Evolutionary conservation across 371 early-diverging fungal species (phyloP), one percentile per base, ranked within the genome.

Genomic region (Mortierella sp.): DNA sequence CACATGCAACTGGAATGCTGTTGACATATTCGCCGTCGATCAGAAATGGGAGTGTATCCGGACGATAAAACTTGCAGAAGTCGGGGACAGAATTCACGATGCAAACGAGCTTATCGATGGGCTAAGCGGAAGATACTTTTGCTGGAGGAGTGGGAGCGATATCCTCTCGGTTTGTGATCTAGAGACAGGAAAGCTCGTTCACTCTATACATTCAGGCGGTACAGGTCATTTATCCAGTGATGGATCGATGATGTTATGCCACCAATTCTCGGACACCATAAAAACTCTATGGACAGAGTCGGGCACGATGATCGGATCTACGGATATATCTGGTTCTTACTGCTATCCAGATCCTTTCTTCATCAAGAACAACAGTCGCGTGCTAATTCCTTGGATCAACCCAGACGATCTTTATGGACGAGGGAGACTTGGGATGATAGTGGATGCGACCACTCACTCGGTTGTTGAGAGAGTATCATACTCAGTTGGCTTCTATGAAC

Each of bases 21-120:
- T 62, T 14, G 30, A 45, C 21, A 26, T 62, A 1, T 62, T 54
- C 16, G 39, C 39, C 10, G 50, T 34, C n/a, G 30, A 16, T 30
- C 8, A 31, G 9, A 42, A 28, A 2, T 61, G 53, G 61, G 7
- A 13, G 10, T 46, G 31, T 8, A 19, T 53, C 13, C 43, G 54
- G 4, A 43, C 4, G 23, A 55, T 55, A 23, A 9, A 19, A 12
- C 43, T 54, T 16, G n/a, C n/a, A n/a, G n/a, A n/a, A n/a, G n/a
- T 42, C 42, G 3, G 16, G n/a, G n/a, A n/a, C n/a, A n/a, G n/a
- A n/a, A n/a, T n/a, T n/a, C 23, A 23, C 4, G 47, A 47, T 8
- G 24, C 3, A 19, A 3, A 16, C 42, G 42, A 10, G 42, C 6
- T 47, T 47, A 13, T 47, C 23, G 47, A 47, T 2, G 23, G 52